These are phyloP conservation scores for Pseudogymnoascus sp. DNA, from an alignment of 2,329 filamentous ascomycete genomes.

Conservation along the genomic window DNA sequence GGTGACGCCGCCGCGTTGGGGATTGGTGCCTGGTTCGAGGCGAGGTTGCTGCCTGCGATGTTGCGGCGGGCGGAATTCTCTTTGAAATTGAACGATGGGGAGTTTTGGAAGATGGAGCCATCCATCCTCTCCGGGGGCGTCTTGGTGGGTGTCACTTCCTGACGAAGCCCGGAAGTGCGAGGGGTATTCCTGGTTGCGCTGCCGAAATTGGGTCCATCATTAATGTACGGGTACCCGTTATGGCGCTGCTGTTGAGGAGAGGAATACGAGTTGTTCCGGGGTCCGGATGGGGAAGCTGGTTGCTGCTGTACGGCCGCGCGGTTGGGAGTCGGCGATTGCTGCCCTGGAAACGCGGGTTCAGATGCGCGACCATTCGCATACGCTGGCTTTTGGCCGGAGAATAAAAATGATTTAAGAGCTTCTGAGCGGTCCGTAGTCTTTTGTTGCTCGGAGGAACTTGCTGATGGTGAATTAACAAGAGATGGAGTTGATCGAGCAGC, in stretches of 20 bases:
- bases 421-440: slow-evolving; percentile 34
- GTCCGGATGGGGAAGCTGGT: not conserved
- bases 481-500: slow-evolving; percentile 35
- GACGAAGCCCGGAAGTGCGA: slow-evolving; percentile 26
- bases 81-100: not conserved
- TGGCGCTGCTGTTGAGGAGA: slow-evolving; percentile 10
- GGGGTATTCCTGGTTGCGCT: slow-evolving; percentile 15
- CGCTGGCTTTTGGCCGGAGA: slow-evolving; percentile 29
- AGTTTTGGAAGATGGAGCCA: not conserved
- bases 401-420: slow-evolving; percentile 49
- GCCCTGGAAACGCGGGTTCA: not conserved
- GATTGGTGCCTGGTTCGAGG: not conserved
- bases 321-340: not conserved
- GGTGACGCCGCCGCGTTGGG: not conserved
- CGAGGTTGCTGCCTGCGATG: not conserved
- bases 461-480: not conserved
- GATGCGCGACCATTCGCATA: not conserved
- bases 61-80: slow-evolving; percentile 2
- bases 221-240: slow-evolving; percentile 12
- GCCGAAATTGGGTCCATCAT: slow-evolving; percentile 14
- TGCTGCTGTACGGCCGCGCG: not conserved
- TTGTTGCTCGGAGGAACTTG: slow-evolving; percentile 23
- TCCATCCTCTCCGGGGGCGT: slow-evolving; percentile 18
- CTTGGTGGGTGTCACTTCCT: slow-evolving; percentile 25
- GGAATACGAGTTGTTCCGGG: not conserved